Evolutionary conservation across 2,329 filamentous ascomycete genomes (phyloP), one percentile per base, ranked within the genome.

Genomic region (Gremmenia infestans): DNA sequence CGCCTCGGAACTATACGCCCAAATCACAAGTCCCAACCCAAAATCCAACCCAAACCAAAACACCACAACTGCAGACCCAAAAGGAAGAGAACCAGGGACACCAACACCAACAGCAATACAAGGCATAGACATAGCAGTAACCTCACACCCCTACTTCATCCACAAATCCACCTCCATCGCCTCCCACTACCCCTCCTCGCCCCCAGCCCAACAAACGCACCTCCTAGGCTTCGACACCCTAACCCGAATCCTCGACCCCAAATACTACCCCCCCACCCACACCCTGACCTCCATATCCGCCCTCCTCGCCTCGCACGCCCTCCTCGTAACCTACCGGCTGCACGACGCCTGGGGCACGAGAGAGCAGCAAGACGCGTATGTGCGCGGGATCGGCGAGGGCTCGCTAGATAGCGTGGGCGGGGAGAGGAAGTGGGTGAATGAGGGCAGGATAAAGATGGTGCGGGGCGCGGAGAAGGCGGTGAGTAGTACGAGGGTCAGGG

Each of bases 171-270:
- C 66, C 12, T 82, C 81, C 1, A 83, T 92, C 0, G 73, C 74
- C 39, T 83, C 81, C 61, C 52, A 67, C 62, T 43, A 54, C 45
- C 12, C 32, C 66, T 52, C 19, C 19, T 19, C 19, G 19, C 19
- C 19, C 19, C 19, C 51, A 8, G 58, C 54, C 7, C 73, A 78
- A 52, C 87, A 91, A 64, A 73, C 88, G 4, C 89, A 89, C 65
- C 79, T 92, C 2, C 81, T 83, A 1, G 89, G 89, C 28, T 93
- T 84, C 68, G 89, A 93, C 65, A 93, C 89, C 0, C 72, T 92
- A 6, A 82, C 87, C 15, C 81, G 89, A 19, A 82, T 93, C 52
- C 81, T 89, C 53, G 76, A 88, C 49, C 80, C 86, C 0, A 89
- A 87, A 68, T 93, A 93, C 72, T 90, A 91, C 67, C 68, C 53